Evolutionary conservation across 139 green algal species (phyloP).

Genomic region (Tetradesmus lagerheimii): DNA sequence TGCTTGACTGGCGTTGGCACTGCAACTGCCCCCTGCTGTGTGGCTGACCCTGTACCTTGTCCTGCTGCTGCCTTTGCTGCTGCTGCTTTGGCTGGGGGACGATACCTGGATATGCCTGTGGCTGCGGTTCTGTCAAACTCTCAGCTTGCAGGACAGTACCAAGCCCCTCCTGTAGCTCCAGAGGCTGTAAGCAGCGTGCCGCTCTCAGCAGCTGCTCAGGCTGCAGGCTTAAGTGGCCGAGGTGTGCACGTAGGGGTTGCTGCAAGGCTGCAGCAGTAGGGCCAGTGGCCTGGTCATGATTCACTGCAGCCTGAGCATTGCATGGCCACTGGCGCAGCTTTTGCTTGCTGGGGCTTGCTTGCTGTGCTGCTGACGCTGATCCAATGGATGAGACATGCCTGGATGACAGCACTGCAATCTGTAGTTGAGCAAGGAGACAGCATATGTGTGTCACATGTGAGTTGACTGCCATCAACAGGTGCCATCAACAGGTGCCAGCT

Average conservation of each 20-base stretch:
- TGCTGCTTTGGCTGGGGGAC: not conserved
- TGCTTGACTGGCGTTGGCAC: not conserved
- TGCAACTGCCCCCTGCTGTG: not conserved
- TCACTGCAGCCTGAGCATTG: not conserved
- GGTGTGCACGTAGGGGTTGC: not conserved
- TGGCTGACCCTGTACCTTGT: not conserved
- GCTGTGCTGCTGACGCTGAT: not conserved
- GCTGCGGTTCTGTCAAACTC: not conserved
- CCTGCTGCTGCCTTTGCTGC: slow-evolving; percentile 1
- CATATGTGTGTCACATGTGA: not conserved
- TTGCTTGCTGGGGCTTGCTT: not conserved
- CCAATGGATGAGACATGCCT: not conserved
- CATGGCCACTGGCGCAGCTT: not conserved
- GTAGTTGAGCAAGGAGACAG: not conserved
- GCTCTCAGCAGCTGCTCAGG: slow-evolving; percentile 25
- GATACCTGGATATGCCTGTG: not conserved
- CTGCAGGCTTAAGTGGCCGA: not conserved
- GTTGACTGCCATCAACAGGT: not conserved
- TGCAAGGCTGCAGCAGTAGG: not conserved
- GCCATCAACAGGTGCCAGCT: not conserved
- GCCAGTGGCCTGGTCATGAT: too few relatives aligned
- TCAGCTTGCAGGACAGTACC: not conserved
- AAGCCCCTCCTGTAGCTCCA: not conserved
- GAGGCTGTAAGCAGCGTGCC: not conserved
- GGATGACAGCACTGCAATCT: not conserved